Base-by-base conservation (phyloP, 352 stramenopile genomes). In the Pythium biforme region DNA sequence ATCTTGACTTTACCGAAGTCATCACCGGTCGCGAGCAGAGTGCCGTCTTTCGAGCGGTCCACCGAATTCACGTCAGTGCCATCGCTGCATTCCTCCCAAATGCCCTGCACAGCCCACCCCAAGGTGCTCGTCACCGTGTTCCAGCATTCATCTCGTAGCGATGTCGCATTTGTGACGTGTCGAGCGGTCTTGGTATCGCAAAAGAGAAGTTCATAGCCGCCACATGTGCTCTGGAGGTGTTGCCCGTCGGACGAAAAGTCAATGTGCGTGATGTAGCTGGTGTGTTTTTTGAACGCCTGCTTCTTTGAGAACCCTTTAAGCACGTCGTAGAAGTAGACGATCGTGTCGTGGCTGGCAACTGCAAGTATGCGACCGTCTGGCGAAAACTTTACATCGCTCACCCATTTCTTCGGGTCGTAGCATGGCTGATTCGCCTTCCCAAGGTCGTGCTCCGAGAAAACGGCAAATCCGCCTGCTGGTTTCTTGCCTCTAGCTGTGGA, bases 61-160 rank as follows among this genome's bases (percentile, higher is more conserved):
- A 92, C 73, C 5, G 79, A 62, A 45, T 96, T 96, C 19, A 96
- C 72, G 60, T 96, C 89, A 0, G 81, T 95, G 15, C 85, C 86
- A 56, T 95, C 86, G 22, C 72, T 86, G 37, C 77, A 65, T 49
- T 77, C 63, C 54, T 89, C 81, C 86, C 86, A 94, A 23, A 94
- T 93, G 17, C 96, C 96, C 68, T 98, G 94, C 5, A 97, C 90
- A 4, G 80, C 66, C 95, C 95, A 98, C 1, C 78, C 76, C 14
- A 97, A 75, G 0, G 89, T 87, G 31, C 77, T 87, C 4, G 90
- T 97, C 66, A 96, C 83, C 4, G 90, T 96, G 52, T 95, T 69
- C 94, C 94, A 98, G 31, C 79, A 67, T 12, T 94, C 82, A 61
- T 99, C 92, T 22, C 89, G 83, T 25, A 98, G 78, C 1, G 70